phyloP scores from a whole-genome alignment of 768 basidiomycete genomes.

The Scleroderma bovista region DNA sequence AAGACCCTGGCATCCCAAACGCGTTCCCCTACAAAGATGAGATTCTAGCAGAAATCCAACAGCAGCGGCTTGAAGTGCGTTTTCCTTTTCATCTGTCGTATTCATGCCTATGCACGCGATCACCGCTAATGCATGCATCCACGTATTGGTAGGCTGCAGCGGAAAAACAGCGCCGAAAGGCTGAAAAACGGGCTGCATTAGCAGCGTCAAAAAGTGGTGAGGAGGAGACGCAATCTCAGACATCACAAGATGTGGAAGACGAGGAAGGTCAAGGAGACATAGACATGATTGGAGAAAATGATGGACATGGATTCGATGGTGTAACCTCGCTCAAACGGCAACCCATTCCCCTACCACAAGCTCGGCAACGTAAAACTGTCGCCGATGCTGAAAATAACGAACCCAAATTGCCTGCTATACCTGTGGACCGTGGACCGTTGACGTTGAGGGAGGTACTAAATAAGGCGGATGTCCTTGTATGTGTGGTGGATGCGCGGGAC shows the following conservation, averaged over 20 bases:
- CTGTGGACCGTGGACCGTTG: conserved; percentile 22
- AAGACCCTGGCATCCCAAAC: conserved; percentile 92
- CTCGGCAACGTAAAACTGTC: neutral
- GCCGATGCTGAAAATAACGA: neutral
- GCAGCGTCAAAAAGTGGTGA: conserved; percentile 12
- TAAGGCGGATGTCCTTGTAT: conserved; percentile 69
- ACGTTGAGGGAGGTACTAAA: conserved; percentile 49
- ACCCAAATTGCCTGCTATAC: conserved; percentile 10
- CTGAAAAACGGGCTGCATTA: conserved; percentile 49
- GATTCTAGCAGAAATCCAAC: conserved; percentile 85
- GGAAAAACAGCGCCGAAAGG: conserved; percentile 63
- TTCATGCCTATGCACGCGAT: neutral
- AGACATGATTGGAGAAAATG: conserved; percentile 24
- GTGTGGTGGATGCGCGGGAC: conserved; percentile 84
- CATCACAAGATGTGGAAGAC: conserved; percentile 24
- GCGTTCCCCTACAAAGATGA: conserved; percentile 93
- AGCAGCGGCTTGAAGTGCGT: conserved; percentile 65
- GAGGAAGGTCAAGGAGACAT: conserved; percentile 15
- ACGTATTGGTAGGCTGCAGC: conserved; percentile 63
- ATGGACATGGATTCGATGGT: conserved; percentile 36
- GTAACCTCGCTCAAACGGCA: conserved; percentile 17
- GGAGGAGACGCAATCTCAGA: conserved; percentile 23
- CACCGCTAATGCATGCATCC: neutral
- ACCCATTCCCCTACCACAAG: neutral
- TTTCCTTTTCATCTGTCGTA: neutral